Conservation (phyloP, 345 rosid genomes). For the Dipteronia dyeriana region DNA sequence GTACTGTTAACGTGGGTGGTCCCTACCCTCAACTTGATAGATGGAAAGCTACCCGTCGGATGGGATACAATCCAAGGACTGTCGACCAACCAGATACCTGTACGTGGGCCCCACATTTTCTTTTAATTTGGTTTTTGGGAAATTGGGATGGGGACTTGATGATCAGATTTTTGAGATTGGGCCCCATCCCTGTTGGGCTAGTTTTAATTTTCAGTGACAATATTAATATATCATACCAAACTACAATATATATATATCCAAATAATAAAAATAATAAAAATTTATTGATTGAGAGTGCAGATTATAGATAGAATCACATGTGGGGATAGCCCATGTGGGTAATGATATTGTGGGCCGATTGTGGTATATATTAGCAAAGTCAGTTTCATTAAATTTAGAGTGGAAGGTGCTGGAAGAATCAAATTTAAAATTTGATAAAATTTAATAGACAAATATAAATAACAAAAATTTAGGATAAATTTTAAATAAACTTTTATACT, state of each 20-base stretch:
- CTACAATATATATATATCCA: neutral
- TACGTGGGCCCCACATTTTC: slow-evolving; percentile 10
- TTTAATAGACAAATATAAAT: too few relatives aligned
- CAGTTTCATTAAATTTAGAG: too few relatives aligned
- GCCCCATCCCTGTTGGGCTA: neutral
- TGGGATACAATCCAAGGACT: slow-evolving; percentile 36
- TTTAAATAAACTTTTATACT: too few relatives aligned
- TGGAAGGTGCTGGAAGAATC: too few relatives aligned
- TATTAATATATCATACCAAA: neutral
- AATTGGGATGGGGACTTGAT: slow-evolving; percentile 2
- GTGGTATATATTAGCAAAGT: too few relatives aligned
- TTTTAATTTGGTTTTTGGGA: neutral
- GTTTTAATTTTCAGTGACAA: neutral
- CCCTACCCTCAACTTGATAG: slow-evolving; percentile 10
- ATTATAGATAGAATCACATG: too few relatives aligned
- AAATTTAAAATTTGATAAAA: too few relatives aligned
- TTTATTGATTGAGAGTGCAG: neutral
- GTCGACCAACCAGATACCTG: slow-evolving; percentile 27
- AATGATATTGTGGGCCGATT: neutral
- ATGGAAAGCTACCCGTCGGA: slow-evolving; percentile 33
- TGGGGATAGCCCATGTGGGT: slow-evolving; percentile 10
- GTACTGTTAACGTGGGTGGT: slow-evolving; percentile 12
- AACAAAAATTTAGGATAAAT: too few relatives aligned
- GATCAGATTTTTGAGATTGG: slow-evolving; percentile 7
- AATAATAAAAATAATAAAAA: too few relatives aligned